These are phyloP conservation scores for Boletus tylopilopsis DNA, from an alignment of 768 basidiomycete species.

Conservation along the genomic window DNA sequence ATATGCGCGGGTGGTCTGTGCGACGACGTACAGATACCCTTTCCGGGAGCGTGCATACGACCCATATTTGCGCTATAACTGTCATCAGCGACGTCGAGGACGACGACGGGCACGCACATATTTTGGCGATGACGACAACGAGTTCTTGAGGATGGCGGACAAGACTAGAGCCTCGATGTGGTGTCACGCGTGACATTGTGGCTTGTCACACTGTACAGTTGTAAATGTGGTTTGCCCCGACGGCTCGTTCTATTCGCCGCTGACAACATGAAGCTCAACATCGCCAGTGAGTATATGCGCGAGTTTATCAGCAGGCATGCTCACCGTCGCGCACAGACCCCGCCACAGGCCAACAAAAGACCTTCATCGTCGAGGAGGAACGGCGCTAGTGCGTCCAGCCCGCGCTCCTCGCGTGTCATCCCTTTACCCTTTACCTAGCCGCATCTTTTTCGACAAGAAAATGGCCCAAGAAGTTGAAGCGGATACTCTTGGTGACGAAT, in stretches of 20 bases:
- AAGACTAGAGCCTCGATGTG: too few species aligned
- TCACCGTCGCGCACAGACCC: conserved; percentile 56
- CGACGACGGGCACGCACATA: conserved; percentile 31
- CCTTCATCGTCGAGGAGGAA: conserved; percentile 92
- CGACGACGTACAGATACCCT: conserved; percentile 91
- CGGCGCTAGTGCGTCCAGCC: conserved; percentile 66
- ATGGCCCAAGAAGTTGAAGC: conserved; percentile 92
- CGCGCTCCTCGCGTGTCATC: background rate
- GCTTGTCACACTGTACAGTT: conserved; percentile 54
- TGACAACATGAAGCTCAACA: conserved; percentile 87
- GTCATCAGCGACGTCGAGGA: conserved; percentile 9
- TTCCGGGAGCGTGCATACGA: conserved; percentile 99
- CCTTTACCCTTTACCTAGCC: conserved; percentile 44
- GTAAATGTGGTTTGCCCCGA: too few species aligned
- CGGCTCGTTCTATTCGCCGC: too few species aligned
- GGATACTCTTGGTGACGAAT: conserved; percentile 92
- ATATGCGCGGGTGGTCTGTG: background rate
- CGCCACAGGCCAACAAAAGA: conserved; percentile 97
- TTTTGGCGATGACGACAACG: conserved; percentile 25
- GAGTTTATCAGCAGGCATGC: conserved; percentile 2
- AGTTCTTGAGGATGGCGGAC: background rate
- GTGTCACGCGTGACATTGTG: conserved; percentile 31
- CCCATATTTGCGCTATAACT: conserved; percentile 59
- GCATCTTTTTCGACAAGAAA: conserved; percentile 96
- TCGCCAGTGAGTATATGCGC: conserved; percentile 68